Base-by-base conservation (phyloP, 306 rosid species). In the Ochetophila trinervis region DNA sequence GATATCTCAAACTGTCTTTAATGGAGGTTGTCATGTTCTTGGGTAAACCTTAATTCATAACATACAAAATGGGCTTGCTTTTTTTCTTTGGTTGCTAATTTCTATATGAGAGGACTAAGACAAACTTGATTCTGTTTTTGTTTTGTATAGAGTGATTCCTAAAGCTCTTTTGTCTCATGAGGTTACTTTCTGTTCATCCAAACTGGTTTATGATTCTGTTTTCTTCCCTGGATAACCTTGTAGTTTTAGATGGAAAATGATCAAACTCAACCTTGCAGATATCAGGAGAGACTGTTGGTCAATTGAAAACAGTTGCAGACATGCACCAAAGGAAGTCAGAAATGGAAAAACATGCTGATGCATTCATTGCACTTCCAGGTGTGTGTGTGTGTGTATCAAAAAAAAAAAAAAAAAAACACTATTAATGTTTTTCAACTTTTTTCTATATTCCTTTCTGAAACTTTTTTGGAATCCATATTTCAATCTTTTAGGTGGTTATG, bases 311-410 rank as follows among this genome's bases (percentile, higher is more conserved):
- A 45, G 88, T 86, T 9, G 71, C 70, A 67, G 75, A 86, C 56
- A 86, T 83, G 91, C 91, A 86, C 74, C 84, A 82, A 66, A 78
- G 88, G 75, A 86, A 86, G 65, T 79, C 91, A 58, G 79, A 78
- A 68, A 86, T 86, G 91, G 88, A 72, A 18, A 83, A 83, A 76
- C 84, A 78, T 67, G 86, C 86, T 20, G 88, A 86, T 66, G 91
- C 88, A 16, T 86, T 86, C 82, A 81, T 86, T 57, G 91, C 88
- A 27, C 86, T 86, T 70, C 88, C 91, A 5, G 91, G 91, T 86
- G 52, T 53, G n/a, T n/a, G n/a, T n/a, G n/a, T n/a, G n/a, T n/a
- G n/a, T n/a, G n/a, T n/a, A n/a, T n/a, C n/a, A n/a, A n/a, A n/a
- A n/a, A n/a, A n/a, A n/a, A n/a, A n/a, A n/a, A n/a, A n/a, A n/a